phyloP scores from a whole-genome alignment of 1,139 yeast genomes.

The Geotrichum klebahnii region DNA sequence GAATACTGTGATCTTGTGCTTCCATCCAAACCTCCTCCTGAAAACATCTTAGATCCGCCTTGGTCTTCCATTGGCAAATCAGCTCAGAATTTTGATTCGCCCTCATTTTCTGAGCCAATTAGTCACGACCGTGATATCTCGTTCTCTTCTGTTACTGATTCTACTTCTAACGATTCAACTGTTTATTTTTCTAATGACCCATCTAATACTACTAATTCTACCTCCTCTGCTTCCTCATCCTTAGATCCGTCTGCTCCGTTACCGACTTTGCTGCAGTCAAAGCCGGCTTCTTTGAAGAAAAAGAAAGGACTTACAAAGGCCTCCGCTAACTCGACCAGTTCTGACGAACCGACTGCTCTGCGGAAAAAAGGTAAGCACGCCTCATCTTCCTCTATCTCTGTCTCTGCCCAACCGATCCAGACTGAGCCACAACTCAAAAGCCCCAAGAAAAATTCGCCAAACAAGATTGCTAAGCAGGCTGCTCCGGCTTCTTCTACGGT shows the following conservation, averaged over 20 bases:
- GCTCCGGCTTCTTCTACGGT: neutral
- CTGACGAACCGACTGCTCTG: neutral
- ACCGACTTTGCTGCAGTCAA: constrained; percentile 16
- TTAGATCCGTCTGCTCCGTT: neutral
- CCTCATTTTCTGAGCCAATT: neutral
- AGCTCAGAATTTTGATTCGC: neutral
- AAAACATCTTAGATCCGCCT: neutral
- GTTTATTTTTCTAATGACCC: constrained; percentile 5
- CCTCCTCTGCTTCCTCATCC: neutral
- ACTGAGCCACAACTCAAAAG: too few species aligned
- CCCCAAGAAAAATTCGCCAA: too few species aligned
- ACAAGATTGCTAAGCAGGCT: too few species aligned
- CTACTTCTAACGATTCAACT: neutral
- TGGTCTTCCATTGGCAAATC: neutral
- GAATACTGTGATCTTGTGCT: constrained; percentile 11
- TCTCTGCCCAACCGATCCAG: too few species aligned
- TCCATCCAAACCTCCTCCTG: neutral
- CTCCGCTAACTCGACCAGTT: neutral
- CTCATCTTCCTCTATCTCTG: too few species aligned
- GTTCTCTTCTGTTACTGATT: neutral
- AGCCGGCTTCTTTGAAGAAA: constrained; percentile 4
- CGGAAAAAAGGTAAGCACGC: neutral
- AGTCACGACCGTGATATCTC: neutral
- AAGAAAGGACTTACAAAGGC: neutral
- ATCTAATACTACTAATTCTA: neutral